Percentiles rank a stretch among this genome's conserved stretches.
Evolutionary conservation across 371 early-diverging fungal genomes (phyloP).

Genomic region (Batkoa obscura): DNA sequence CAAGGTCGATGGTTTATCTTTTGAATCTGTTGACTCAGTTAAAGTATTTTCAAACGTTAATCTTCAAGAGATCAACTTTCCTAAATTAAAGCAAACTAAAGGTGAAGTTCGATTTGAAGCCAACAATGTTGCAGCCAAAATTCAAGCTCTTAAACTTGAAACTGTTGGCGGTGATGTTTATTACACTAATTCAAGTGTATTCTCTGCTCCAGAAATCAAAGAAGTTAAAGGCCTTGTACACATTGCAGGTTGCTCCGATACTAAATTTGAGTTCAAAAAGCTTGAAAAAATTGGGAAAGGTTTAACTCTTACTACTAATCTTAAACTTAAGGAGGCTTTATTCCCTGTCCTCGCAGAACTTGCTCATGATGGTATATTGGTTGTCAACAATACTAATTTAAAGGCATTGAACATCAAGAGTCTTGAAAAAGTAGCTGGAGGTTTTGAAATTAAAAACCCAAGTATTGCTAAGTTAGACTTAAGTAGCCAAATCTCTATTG

Average conservation of each 20-base stretch:
- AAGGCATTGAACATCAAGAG: neutral
- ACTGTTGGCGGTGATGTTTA: neutral
- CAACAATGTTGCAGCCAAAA: neutral
- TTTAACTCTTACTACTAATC: neutral
- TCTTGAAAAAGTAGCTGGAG: neutral
- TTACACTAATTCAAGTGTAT: neutral
- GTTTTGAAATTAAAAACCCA: neutral
- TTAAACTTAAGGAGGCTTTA: neutral
- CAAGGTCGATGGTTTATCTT: neutral
- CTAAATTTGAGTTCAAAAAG: neutral
- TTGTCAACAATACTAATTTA: neutral
- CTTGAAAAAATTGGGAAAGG: neutral
- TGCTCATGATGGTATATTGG: neutral
- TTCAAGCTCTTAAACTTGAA: neutral
- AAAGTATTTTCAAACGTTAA: neutral
- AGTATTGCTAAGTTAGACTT: neutral
- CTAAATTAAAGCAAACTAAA: neutral
- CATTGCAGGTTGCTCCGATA: neutral
- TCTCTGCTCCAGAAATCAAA: neutral
- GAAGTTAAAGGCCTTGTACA: neutral
- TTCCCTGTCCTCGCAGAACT: neutral
- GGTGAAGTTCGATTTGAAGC: neutral
- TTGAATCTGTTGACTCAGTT: neutral
- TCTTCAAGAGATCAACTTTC: neutral
- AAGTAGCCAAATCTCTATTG: neutral